A percentile compares a stretch with the other conserved stretches of the same genome.
Evolutionary conservation across 2,329 filamentous ascomycete species (phyloP).

Genomic region (Thermoascus crustaceus): DNA sequence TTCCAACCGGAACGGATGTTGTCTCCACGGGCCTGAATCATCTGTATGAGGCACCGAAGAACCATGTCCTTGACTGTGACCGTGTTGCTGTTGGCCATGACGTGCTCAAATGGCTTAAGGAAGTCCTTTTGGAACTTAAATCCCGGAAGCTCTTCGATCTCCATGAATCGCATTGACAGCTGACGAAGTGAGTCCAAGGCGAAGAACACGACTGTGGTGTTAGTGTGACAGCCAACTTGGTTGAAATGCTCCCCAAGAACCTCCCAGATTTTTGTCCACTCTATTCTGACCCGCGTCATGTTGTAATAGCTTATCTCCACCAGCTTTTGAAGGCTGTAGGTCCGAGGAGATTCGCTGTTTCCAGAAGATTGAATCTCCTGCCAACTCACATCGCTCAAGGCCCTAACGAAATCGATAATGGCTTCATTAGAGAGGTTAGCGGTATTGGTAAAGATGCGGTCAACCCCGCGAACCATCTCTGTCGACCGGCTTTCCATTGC

Average conservation of each 20-base stretch:
- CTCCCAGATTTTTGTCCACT: slow-evolving; percentile 97
- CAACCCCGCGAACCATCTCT: slow-evolving; percentile 85
- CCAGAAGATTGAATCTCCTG: slow-evolving; percentile 97
- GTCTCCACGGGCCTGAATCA: slow-evolving; percentile 94
- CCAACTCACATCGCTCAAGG: slow-evolving; percentile 94
- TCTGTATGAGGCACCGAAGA: slow-evolving; percentile 89
- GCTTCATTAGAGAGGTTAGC: slow-evolving; percentile 87
- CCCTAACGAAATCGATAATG: slow-evolving; percentile 89
- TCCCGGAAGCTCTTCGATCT: slow-evolving; percentile 91
- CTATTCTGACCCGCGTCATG: slow-evolving; percentile 95
- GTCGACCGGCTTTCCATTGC: slow-evolving; percentile 87
- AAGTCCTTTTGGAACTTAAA: slow-evolving; percentile 99
- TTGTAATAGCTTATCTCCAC: slow-evolving; percentile 99
- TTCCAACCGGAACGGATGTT: slow-evolving; percentile 98
- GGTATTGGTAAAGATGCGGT: slow-evolving; percentile 94
- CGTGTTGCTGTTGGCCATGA: slow-evolving; percentile 86
- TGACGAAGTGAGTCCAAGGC: slow-evolving; percentile 91
- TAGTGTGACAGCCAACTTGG: slow-evolving; percentile 89
- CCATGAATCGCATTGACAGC: slow-evolving; percentile 97
- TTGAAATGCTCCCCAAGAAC: slow-evolving; percentile 99
- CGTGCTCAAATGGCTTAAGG: slow-evolving; percentile 94
- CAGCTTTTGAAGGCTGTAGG: slow-evolving; percentile 94
- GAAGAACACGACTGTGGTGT: slow-evolving; percentile 95
- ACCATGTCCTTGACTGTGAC: slow-evolving; percentile 97
- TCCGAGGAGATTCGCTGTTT: slow-evolving; percentile 88